phyloP scores from a whole-genome alignment of 768 basidiomycete species.

The Leccinellum luteum region DNA sequence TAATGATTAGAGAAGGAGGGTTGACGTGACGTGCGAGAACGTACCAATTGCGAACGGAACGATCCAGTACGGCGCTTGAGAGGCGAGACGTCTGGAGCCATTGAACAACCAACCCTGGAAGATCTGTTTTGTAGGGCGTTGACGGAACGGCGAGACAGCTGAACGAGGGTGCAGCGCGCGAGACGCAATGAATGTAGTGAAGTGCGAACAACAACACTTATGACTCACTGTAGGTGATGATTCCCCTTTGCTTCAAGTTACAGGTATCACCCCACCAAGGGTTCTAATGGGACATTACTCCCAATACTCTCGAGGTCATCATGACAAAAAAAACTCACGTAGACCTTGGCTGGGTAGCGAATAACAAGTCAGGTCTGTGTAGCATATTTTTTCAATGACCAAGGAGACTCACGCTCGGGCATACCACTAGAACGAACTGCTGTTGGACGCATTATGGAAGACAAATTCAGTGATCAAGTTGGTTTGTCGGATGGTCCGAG shows the following conservation, averaged over 20 bases:
- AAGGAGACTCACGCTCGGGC: slow-evolving; percentile 68
- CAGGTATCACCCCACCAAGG: slow-evolving; percentile 89
- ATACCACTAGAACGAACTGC: slow-evolving; percentile 68
- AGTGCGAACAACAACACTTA: background rate
- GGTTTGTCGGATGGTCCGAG: slow-evolving; percentile 15
- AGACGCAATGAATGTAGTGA: slow-evolving; percentile 1
- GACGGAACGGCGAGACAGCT: slow-evolving; percentile 85
- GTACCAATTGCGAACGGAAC: slow-evolving; percentile 75
- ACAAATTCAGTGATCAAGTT: slow-evolving; percentile 3
- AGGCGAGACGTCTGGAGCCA: slow-evolving; percentile 73
- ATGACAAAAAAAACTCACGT: slow-evolving; percentile 53
- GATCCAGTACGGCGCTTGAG: slow-evolving; percentile 74
- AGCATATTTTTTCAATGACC: too few relatives aligned
- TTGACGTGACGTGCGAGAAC: slow-evolving; percentile 28
- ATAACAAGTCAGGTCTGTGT: slow-evolving; percentile 5
- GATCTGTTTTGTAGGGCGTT: slow-evolving; percentile 68
- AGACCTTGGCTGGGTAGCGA: slow-evolving; percentile 61
- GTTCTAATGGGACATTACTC: slow-evolving; percentile 46
- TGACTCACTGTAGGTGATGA: slow-evolving; percentile 76
- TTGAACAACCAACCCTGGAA: slow-evolving; percentile 81
- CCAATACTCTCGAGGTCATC: background rate
- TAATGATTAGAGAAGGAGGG: background rate
- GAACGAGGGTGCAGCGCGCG: background rate
- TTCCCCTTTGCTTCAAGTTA: slow-evolving; percentile 69
- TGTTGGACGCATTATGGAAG: slow-evolving; percentile 43